phyloP scores from a whole-genome alignment of 2,329 filamentous ascomycete species.

The Ceratocystis diversiconidia region DNA sequence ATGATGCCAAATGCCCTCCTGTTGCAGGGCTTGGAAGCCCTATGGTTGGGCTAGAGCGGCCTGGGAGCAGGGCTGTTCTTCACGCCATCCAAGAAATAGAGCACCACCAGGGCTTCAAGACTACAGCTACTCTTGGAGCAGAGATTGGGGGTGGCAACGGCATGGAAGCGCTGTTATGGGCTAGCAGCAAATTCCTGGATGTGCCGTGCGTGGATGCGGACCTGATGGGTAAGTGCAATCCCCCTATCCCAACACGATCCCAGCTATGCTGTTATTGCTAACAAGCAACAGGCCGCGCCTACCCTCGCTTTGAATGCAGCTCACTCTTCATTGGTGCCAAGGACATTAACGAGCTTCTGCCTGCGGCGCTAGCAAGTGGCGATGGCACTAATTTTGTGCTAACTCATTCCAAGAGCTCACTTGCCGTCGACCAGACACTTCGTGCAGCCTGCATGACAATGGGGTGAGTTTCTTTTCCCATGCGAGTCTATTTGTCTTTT shows the following conservation, averaged over 20 bases:
- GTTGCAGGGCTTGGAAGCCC: constrained; percentile 21
- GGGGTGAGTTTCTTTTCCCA: constrained; percentile 14
- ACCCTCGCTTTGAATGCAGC: constrained; percentile 23
- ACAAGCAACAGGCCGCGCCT: constrained; percentile 21
- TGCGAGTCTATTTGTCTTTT: background rate
- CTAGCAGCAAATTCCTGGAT: constrained; percentile 26
- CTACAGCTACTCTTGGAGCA: constrained; percentile 14
- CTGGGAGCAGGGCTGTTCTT: constrained; percentile 26
- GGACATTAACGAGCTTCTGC: constrained; percentile 22
- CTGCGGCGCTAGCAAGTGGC: constrained; percentile 21
- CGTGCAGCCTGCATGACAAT: constrained; percentile 18
- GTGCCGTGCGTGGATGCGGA: constrained; percentile 27
- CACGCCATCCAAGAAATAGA: constrained; percentile 38
- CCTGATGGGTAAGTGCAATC: constrained; percentile 25
- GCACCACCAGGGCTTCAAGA: constrained; percentile 25
- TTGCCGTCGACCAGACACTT: constrained; percentile 19
- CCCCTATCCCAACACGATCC: background rate
- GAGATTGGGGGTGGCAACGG: constrained; percentile 41
- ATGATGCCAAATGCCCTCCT: constrained; percentile 20
- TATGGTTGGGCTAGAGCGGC: constrained; percentile 20
- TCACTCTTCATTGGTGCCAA: constrained; percentile 24
- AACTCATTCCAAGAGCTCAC: constrained; percentile 17
- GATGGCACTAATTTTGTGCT: constrained; percentile 20
- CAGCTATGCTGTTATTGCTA: background rate
- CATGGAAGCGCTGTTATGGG: constrained; percentile 29